Base-by-base conservation (phyloP, 306 rosid species). In the Castanopsis chinensis region DNA sequence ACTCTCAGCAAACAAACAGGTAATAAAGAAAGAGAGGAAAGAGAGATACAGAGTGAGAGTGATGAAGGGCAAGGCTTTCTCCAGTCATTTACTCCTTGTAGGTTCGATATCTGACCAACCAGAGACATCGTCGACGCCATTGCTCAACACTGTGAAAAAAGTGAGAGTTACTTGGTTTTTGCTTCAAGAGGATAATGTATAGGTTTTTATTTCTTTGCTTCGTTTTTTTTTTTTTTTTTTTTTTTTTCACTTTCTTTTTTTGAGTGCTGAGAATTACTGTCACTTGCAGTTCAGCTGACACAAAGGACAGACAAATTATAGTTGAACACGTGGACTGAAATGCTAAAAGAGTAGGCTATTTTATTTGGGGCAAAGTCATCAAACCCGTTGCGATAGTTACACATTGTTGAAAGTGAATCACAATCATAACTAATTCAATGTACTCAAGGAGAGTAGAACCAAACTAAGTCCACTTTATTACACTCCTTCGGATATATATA, bases 51-150 rank as follows among this genome's bases (percentile, higher is more conserved):
- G 71, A 73, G 72, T 18, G 90, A 78, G 59, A 77, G 17, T 33
- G 92, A 81, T 23, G 73, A 79, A 73, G 89, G 73, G 76, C 53
- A 20, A 30, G 72, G 76, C 35, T 69, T 88, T 77, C 72, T 84
- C 80, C 83, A 57, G 55, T 80, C 93, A 72, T 78, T 81, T 53
- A 76, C 55, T 52, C 88, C 90, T 37, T 69, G 85, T 7, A 76
- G 72, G 72, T 81, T 86, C 6, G 86, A 79, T 25, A 87, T 20
- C 45, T 89, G 92, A 82, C 85, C 85, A 12, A 88, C 78, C 17
- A 87, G 33, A 74, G 94, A 81, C 69, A 86, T 64, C 33, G 91
- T 87, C 78, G 91, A 86, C 64, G 90, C 91, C 97, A 90, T 90
- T 69, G 88, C 43, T 32, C 49, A 33, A 18, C 23, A 45, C 51